Evolutionary conservation across 192 early-diverging fungal genomes (phyloP).

Genomic region (Mortierella hygrophila): DNA sequence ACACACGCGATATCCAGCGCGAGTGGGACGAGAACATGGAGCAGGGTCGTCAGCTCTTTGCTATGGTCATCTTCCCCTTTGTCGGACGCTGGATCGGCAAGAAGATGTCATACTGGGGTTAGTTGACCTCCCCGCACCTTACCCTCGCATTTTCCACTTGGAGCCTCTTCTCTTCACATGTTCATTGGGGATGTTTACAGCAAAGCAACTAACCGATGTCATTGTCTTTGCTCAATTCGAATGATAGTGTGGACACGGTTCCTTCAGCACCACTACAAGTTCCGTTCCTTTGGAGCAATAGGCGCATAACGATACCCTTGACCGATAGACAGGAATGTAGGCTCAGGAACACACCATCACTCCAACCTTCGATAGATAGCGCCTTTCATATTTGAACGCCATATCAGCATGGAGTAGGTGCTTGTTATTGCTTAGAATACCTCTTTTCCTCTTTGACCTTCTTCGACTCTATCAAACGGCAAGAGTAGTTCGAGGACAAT

Average conservation of each 20-base stretch:
- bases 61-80: constrained; percentile 66
- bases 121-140: not conserved
- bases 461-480: not conserved
- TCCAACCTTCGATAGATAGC: not conserved
- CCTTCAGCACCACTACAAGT: constrained; percentile 49
- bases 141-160: not conserved
- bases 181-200: not conserved
- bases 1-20: constrained; percentile 58
- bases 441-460: not conserved
- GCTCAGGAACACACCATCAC: not conserved
- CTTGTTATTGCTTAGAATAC: not conserved
- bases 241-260: constrained; percentile 41
- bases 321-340: not conserved
- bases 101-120: constrained; percentile 67
- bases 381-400: not conserved
- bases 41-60: constrained; percentile 59
- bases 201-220: not conserved
- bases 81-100: constrained; percentile 65
- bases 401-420: not conserved
- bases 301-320: constrained; percentile 14
- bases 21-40: constrained; percentile 70
- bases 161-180: not conserved
- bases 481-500: not conserved
- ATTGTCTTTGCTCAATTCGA: not conserved
- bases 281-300: constrained; percentile 28